Conservation (phyloP, 2,329 filamentous ascomycete species). For the Fusarium fracticaudum region DNA sequence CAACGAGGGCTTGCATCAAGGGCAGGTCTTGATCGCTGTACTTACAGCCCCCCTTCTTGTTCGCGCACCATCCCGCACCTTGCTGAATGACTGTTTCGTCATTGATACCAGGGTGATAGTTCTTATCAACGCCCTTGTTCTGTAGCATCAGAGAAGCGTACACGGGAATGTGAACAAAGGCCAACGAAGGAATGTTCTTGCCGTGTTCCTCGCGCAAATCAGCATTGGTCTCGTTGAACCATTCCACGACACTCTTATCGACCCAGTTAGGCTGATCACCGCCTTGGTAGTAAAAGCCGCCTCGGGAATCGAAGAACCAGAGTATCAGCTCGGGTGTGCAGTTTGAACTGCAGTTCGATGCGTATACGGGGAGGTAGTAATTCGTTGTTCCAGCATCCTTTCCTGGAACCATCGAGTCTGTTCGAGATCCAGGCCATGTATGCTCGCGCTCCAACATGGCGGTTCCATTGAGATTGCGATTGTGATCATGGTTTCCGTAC, state of each 20-base stretch:
- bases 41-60: constrained; percentile 49
- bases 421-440: constrained; percentile 35
- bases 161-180: constrained; percentile 60
- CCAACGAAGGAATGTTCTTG: constrained; percentile 55
- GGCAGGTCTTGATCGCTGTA: constrained; percentile 63
- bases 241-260: constrained; percentile 53
- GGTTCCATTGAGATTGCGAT: constrained; percentile 54
- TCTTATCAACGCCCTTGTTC: constrained; percentile 46
- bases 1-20: constrained; percentile 70
- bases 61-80: constrained; percentile 56
- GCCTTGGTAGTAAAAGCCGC: constrained; percentile 60
- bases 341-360: constrained; percentile 41
- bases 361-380: constrained; percentile 55
- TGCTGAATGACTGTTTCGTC: constrained; percentile 55
- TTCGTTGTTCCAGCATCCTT: constrained; percentile 51
- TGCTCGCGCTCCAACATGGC: constrained; percentile 39
- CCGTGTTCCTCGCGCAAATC: constrained; percentile 42
- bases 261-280: constrained; percentile 55
- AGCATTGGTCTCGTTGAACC: constrained; percentile 53
- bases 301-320: constrained; percentile 77
- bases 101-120: constrained; percentile 58
- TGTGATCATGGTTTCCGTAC: constrained; percentile 75
- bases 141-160: constrained; percentile 43
- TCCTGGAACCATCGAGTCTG: constrained; percentile 34
- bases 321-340: constrained; percentile 58